Base-by-base conservation (phyloP, 2,329 filamentous ascomycete genomes). In the Cylindrodendrum hubeiense region DNA sequence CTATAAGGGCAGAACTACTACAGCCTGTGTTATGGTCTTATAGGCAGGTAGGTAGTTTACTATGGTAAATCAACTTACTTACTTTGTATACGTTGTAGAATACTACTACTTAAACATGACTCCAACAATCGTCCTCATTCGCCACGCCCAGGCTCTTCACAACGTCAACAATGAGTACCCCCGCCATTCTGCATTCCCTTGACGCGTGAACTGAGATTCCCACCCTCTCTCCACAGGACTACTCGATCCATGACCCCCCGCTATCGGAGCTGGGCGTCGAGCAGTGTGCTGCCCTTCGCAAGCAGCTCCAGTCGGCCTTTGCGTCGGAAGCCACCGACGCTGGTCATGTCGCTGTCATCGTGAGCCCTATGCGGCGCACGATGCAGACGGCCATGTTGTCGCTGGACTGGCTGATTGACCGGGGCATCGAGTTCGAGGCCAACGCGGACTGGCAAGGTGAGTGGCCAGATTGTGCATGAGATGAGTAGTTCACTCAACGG, bases 121-220 rank as follows among this genome's bases (percentile, higher is more conserved):
- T 55, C 86, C 86, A 1, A 87, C 82, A 0, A 73, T 98, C 65
- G 92, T 98, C 71, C 85, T 98, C 75, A 91, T 98, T 75, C 92
- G 95, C 71, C 95, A 98, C 85, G 95, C 93, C 17, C 93, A 98
- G 79, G 87, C 84, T 9, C 74, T 83, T n/a, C 87, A 89, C 75
- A 89, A 89, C 64, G 78, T 81, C 15, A 74, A 79, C 53, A 77
- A 87, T 87, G 81, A 80, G 85, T 85, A 26, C 56, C 56, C 49
- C 59, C 52, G n/a, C 5, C n/a, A 22, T 37, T 13, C 19, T 12
- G 7, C 21, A 4, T 19, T 17, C 9, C 19, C 5, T 43, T 1
- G 28, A 17, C 15, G 15, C 0, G 4, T 9, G 4, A 1, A 17
- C 65, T 75, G 41, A 73, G 67, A 51, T 26, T 3, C 6, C 7